Conservation (phyloP, 441 rosid species). For the Omphalea diandra region DNA sequence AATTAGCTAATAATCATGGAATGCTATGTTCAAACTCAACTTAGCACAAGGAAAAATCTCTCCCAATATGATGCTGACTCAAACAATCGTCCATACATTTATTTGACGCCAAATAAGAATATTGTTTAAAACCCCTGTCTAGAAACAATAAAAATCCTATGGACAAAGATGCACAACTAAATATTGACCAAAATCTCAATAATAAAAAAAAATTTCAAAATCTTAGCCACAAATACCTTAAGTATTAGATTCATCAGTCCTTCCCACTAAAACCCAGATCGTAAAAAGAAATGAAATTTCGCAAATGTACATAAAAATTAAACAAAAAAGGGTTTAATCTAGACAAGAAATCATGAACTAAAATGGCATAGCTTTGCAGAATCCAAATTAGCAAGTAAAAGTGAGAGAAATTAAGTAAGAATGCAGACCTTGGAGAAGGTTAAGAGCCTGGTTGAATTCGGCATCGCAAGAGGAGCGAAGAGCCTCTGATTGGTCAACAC, state of each 20-base stretch:
- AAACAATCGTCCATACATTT: background rate
- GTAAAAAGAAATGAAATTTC: background rate
- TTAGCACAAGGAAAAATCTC: background rate
- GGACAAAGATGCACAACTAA: background rate
- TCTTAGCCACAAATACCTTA: too few relatives aligned
- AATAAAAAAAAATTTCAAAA: background rate
- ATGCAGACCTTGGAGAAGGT: constrained; percentile 42
- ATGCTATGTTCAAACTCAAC: background rate
- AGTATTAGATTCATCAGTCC: too few relatives aligned
- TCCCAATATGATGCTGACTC: background rate
- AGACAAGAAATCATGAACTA: background rate
- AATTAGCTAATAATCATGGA: background rate
- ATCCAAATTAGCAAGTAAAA: background rate
- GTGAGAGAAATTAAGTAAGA: too few relatives aligned
- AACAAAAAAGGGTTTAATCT: background rate
- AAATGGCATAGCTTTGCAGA: background rate
- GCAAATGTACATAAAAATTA: background rate
- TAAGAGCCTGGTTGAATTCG: constrained; percentile 33
- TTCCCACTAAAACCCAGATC: too few relatives aligned
- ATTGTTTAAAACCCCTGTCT: background rate
- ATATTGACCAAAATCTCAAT: background rate
- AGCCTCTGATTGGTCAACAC: constrained; percentile 36
- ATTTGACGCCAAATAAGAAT: background rate
- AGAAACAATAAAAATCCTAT: background rate
- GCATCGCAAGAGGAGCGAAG: constrained; percentile 46